Conservation (phyloP, 2,329 filamentous ascomycete genomes). For the Verticillium tricorpus region DNA sequence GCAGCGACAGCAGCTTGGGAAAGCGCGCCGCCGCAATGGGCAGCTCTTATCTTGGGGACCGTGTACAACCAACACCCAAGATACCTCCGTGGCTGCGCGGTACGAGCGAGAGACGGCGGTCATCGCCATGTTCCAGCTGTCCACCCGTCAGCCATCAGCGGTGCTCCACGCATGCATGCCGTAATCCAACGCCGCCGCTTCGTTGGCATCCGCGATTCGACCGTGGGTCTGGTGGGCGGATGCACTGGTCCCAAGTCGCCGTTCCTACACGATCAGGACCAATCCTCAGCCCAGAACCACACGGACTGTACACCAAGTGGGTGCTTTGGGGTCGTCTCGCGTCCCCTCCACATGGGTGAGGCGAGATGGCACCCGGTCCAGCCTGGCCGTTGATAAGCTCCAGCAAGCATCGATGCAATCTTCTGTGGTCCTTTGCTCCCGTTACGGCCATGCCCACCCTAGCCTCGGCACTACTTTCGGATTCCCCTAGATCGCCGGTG, state of each 20-base stretch:
- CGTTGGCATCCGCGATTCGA: background rate
- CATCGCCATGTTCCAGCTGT: background rate
- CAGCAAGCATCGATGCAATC: constrained; percentile 3
- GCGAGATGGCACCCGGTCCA: background rate
- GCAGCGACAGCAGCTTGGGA: background rate
- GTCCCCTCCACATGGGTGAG: constrained; percentile 1
- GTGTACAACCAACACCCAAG: background rate
- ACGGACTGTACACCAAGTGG: background rate
- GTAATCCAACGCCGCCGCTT: background rate
- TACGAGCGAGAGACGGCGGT: background rate
- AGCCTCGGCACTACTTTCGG: constrained; percentile 14
- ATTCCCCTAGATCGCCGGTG: constrained; percentile 5
- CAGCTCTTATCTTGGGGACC: background rate
- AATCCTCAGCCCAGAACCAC: background rate
- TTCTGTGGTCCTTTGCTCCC: background rate
- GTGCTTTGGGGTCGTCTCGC: background rate
- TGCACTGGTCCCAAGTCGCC: background rate
- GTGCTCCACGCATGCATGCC: background rate
- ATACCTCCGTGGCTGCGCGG: background rate
- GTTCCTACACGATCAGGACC: background rate
- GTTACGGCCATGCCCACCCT: background rate
- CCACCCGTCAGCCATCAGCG: background rate
- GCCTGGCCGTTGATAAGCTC: constrained; percentile 14
- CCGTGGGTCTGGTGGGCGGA: background rate
- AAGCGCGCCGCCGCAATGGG: background rate